Percentiles rank a stretch among this genome's conserved stretches.
Evolutionary conservation across 495 filamentous ascomycete species (phyloP).

Genomic region (Neurospora sp.): DNA sequence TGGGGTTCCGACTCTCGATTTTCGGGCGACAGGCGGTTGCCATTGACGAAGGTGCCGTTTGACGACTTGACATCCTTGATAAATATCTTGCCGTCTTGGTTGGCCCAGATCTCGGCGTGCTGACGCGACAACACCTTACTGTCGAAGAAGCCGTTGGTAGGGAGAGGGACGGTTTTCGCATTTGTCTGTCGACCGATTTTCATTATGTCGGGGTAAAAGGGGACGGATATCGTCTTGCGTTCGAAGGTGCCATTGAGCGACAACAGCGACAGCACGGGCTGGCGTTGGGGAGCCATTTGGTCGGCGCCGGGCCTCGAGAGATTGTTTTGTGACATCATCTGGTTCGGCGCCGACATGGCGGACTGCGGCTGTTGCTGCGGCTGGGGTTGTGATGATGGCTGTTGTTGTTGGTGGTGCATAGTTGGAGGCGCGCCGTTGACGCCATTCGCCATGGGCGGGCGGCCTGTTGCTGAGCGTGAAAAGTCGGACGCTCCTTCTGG

Average conservation of each 20-base stretch:
- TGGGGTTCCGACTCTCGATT: slow-evolving; percentile 93
- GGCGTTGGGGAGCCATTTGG: slow-evolving; percentile 45
- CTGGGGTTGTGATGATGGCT: not conserved
- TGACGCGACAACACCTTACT: slow-evolving; percentile 94
- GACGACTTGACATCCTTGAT: slow-evolving; percentile 97
- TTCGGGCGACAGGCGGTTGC: slow-evolving; percentile 77
- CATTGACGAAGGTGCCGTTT: slow-evolving; percentile 97
- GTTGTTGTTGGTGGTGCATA: not conserved
- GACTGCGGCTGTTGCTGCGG: slow-evolving; percentile 59
- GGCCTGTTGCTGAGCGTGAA: slow-evolving; percentile 28
- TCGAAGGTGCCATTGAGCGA: slow-evolving; percentile 95
- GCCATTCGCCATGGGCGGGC: slow-evolving; percentile 40
- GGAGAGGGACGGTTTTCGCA: slow-evolving; percentile 82
- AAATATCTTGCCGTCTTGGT: slow-evolving; percentile 80
- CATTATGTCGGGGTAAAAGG: slow-evolving; percentile 77
- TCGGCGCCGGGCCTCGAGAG: slow-evolving; percentile 42
- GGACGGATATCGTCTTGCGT: slow-evolving; percentile 86
- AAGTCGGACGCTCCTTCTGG: slow-evolving; percentile 34
- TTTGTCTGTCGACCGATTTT: slow-evolving; percentile 96
- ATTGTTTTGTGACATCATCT: slow-evolving; percentile 27
- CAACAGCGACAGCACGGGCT: slow-evolving; percentile 68
- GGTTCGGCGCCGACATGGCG: slow-evolving; percentile 46
- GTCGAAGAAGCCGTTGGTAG: slow-evolving; percentile 89
- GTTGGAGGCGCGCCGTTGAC: slow-evolving; percentile 52
- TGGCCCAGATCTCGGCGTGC: slow-evolving; percentile 94